A percentile compares a stretch with the other conserved stretches of the same genome.
These are phyloP conservation scores for Ophiocordyceps unilateralis DNA, from an alignment of 2,329 filamentous ascomycete species.

Conservation along the genomic window DNA sequence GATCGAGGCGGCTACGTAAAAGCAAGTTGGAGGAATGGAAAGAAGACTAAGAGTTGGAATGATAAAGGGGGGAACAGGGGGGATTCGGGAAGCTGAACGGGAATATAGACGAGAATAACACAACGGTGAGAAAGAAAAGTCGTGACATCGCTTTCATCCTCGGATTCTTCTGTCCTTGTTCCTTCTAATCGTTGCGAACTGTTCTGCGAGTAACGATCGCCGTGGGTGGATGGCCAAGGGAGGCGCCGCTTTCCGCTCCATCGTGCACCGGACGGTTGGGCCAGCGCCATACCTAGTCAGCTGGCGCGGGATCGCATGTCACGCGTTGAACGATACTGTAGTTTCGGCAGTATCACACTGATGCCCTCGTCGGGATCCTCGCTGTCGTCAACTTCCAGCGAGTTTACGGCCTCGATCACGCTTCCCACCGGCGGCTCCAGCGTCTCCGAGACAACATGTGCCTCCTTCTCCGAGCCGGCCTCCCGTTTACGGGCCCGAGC, in stretches of 20 bases:
- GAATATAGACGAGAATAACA: background rate
- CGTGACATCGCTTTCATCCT: background rate
- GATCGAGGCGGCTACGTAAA: background rate
- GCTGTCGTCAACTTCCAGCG: slow-evolving; percentile 16
- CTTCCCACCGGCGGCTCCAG: slow-evolving; percentile 5
- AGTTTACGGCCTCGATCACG: slow-evolving; percentile 5
- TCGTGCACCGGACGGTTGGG: background rate
- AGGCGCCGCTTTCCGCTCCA: no score
- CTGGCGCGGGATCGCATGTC: slow-evolving; percentile 15
- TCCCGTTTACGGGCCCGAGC: slow-evolving; percentile 25
- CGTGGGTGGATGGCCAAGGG: no score
- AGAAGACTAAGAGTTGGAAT: background rate
- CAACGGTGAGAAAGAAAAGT: background rate
- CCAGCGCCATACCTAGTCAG: background rate
- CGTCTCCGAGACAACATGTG: slow-evolving; percentile 6
- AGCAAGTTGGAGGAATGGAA: background rate
- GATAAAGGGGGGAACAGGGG: background rate
- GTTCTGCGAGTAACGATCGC: no score
- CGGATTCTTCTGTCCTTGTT: background rate
- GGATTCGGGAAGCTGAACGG: no score
- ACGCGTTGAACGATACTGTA: slow-evolving; percentile 26
- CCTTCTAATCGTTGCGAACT: no score
- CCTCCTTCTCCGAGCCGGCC: slow-evolving; percentile 9
- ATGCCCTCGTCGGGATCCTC: slow-evolving; percentile 25
- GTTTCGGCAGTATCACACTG: slow-evolving; percentile 19